Base-by-base conservation (phyloP, 345 rosid genomes). In the Conringia planisiliqua region DNA sequence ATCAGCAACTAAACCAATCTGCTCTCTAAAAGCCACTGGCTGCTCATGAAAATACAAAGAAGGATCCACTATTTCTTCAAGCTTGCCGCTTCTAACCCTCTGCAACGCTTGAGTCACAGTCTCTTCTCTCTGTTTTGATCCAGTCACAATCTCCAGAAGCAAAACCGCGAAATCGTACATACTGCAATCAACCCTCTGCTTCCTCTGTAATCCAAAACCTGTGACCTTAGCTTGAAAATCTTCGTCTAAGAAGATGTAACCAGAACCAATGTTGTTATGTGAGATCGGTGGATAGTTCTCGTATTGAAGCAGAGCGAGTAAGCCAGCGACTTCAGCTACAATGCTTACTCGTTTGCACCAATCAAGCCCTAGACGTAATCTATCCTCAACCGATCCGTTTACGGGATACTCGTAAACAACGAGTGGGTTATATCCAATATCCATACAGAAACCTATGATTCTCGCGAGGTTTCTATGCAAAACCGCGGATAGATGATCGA, bases 1-100 rank as follows among this genome's bases (percentile, higher is more conserved):
- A 73, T 92, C 96, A 47, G 93, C 90, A 4, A 88, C 87, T 54
- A 68, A 77, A 67, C 85, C 86, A 50, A 92, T 90, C 79, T 92
- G 92, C 69, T 89, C 90, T 60, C 82, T 77, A 17, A 78, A 83
- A 7, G 57, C 67, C 22, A 66, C 16, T 0, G 91, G 80, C 54
- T 84, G 93, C 82, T 88, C 92, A 17, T 87, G 88, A 74, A 81
- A 85, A 79, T 85, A 85, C n/a, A 92, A 77, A 44, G 66, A 63
- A 13, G 95, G 90, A 74, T 92, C 96, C 62, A 87, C 85, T 1
- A 87, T 80, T 61, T 90, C 98, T 71, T 88, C 91, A 18, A 88
- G 78, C 83, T 84, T 90, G 62, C 91, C 90, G 9, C 70, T 83
- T 71, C 67, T 85, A 7, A 88, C 72, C 39, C 76, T 88, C 56